phyloP scores from a whole-genome alignment of 768 basidiomycete genomes.

The Artomyces pyxidatus region DNA sequence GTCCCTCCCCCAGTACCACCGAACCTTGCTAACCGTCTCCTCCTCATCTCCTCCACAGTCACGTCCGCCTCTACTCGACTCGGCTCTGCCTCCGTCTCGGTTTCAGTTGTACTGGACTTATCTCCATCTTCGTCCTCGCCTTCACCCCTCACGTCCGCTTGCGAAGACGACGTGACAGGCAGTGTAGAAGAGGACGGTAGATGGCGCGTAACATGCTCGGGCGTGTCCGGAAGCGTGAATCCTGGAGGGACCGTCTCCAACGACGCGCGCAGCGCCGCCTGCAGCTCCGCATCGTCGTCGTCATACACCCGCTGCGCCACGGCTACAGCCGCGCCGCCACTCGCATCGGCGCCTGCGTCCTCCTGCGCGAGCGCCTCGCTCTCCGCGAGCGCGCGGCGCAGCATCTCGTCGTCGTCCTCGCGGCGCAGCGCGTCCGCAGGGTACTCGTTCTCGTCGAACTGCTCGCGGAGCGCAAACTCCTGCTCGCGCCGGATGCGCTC shows the following conservation, averaged over 20 bases:
- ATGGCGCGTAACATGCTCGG: conserved; percentile 17
- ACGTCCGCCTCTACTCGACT: not conserved
- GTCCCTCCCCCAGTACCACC: no score
- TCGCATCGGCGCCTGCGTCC: conserved; percentile 1
- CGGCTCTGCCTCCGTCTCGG: conserved; percentile 5
- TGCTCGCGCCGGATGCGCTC: conserved; percentile 39
- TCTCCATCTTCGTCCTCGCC: not conserved
- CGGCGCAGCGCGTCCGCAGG: conserved; percentile 19
- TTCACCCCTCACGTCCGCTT: not conserved
- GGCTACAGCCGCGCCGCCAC: not conserved
- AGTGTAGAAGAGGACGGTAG: conserved; percentile 4
- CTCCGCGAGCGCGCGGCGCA: conserved; percentile 53
- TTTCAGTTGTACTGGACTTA: conserved; percentile 7
- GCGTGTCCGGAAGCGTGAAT: conserved; percentile 29
- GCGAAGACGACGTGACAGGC: not conserved
- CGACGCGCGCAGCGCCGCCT: conserved; percentile 82
- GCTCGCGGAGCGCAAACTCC: conserved; percentile 52
- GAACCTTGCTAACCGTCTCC: conserved; percentile 25
- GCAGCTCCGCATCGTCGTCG: conserved; percentile 81
- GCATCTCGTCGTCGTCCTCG: conserved; percentile 49
- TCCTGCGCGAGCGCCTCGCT: conserved; percentile 39
- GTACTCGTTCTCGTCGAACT: conserved; percentile 26
- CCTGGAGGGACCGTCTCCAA: conserved; percentile 55
- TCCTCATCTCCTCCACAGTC: conserved; percentile 25
- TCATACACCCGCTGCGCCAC: conserved; percentile 50